A percentile compares a stretch with the other conserved stretches of the same genome.
phyloP scores from a whole-genome alignment of 495 filamentous ascomycete species.

The Neurospora sp. region DNA sequence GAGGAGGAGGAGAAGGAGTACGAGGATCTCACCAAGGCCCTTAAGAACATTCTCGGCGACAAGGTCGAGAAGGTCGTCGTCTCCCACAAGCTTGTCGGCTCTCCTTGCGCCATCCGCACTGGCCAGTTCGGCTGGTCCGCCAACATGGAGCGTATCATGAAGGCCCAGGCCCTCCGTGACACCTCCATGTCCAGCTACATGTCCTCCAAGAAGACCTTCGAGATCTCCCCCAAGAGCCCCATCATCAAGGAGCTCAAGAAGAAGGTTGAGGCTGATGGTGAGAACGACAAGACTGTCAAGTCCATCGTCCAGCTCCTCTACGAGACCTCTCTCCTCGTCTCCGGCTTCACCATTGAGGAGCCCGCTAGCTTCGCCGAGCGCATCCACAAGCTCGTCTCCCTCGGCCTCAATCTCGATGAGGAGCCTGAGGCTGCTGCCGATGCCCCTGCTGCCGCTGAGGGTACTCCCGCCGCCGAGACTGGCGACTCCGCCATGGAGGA shows the following conservation, averaged over 20 bases:
- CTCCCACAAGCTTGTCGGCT: slow-evolving; percentile 90
- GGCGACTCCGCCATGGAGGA: slow-evolving; percentile 55
- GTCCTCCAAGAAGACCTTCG: slow-evolving; percentile 99
- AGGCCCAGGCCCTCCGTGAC: slow-evolving; percentile 98
- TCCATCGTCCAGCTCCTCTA: slow-evolving; percentile 94
- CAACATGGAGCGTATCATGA: slow-evolving; percentile 99
- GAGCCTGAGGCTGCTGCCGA: slow-evolving; percentile 63
- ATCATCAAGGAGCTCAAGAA: slow-evolving; percentile 98
- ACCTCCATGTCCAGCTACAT: slow-evolving; percentile 99
- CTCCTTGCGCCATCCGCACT: slow-evolving; percentile 97
- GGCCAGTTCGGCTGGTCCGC: slow-evolving; percentile 99
- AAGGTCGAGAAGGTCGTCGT: slow-evolving; percentile 99
- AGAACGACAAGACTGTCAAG: slow-evolving; percentile 97
- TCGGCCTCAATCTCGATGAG: slow-evolving; percentile 94
- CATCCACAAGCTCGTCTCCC: slow-evolving; percentile 95
- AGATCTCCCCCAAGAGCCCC: slow-evolving; percentile 95
- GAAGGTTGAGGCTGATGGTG: slow-evolving; percentile 94
- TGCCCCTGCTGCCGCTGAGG: slow-evolving; percentile 41
- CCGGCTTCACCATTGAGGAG: slow-evolving; percentile 99
- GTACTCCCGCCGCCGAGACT: slow-evolving; percentile 40
- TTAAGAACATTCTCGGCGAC: slow-evolving; percentile 98
- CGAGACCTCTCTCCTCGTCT: slow-evolving; percentile 96
- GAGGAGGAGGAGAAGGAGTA: slow-evolving; percentile 97
- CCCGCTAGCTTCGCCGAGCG: slow-evolving; percentile 94
- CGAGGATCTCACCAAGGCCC: slow-evolving; percentile 82